phyloP scores from a whole-genome alignment of 2,329 filamentous ascomycete species.

The Tolypocladium pustulatum region DNA sequence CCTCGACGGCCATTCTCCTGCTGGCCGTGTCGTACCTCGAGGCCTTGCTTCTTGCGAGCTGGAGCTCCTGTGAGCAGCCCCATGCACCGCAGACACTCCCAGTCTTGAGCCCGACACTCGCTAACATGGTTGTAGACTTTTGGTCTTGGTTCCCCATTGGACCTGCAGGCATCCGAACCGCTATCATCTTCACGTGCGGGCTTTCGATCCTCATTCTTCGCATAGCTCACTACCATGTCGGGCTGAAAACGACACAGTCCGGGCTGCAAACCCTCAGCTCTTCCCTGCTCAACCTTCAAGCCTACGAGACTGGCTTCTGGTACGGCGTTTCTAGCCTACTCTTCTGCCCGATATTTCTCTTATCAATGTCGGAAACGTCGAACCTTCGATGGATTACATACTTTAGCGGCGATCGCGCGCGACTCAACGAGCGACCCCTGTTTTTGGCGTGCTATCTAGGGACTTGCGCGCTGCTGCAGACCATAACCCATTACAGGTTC shows the following conservation, averaged over 20 bases:
- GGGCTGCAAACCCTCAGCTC: constrained; percentile 53
- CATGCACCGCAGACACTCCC: not conserved
- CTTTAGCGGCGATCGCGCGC: constrained; percentile 59
- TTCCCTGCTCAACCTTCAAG: constrained; percentile 46
- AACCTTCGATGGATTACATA: constrained; percentile 66
- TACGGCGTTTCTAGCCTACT: constrained; percentile 70
- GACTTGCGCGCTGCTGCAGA: constrained; percentile 59
- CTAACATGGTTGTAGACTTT: constrained; percentile 41
- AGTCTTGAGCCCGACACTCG: not conserved
- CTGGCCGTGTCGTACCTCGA: constrained; percentile 63
- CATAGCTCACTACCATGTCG: constrained; percentile 72
- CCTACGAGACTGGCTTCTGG: constrained; percentile 61
- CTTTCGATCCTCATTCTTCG: constrained; percentile 75
- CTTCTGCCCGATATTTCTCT: constrained; percentile 74
- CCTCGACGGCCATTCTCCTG: constrained; percentile 61
- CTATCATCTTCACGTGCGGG: constrained; percentile 65
- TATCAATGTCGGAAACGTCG: constrained; percentile 48
- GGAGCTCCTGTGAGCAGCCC: constrained; percentile 52
- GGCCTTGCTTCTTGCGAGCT: constrained; percentile 58
- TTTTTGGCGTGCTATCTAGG: constrained; percentile 66
- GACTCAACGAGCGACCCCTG: constrained; percentile 77
- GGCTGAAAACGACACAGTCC: constrained; percentile 59
- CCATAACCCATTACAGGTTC: constrained; percentile 55
- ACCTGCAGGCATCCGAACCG: constrained; percentile 60
- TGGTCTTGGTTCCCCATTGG: constrained; percentile 85